These are phyloP conservation scores for Lipomyces mesembrius DNA, from an alignment of 805 yeast genomes.

Conservation along the genomic window DNA sequence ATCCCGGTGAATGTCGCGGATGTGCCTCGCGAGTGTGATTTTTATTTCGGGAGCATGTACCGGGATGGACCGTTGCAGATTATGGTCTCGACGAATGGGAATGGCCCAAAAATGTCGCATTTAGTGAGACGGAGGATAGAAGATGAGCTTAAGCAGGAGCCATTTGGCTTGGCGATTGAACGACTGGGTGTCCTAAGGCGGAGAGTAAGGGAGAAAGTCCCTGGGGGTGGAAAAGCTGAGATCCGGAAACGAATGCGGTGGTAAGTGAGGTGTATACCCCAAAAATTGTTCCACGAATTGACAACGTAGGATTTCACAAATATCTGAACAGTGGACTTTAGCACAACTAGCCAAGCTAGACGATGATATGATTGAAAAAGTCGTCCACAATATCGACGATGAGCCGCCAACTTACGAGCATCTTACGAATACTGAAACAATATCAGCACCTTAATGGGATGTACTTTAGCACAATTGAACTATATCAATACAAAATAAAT, in stretches of 20 bases:
- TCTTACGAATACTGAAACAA: neutral
- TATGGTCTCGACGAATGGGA: constrained; percentile 83
- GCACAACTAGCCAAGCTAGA: constrained; percentile 26
- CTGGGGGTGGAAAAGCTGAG: constrained; percentile 21
- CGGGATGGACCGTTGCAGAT: constrained; percentile 74
- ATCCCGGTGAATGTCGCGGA: constrained; percentile 79
- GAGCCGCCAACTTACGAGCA: constrained; percentile 31
- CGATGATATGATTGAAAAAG: constrained; percentile 16
- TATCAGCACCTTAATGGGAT: neutral
- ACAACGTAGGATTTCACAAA: constrained; percentile 23
- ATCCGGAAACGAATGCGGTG: constrained; percentile 35
- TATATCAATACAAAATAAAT: neutral
- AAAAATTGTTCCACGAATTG: neutral
- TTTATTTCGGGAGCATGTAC: constrained; percentile 80
- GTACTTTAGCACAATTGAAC: neutral
- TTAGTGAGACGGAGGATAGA: constrained; percentile 62
- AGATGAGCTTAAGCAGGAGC: constrained; percentile 33
- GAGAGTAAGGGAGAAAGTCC: constrained; percentile 24
- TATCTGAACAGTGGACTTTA: constrained; percentile 35
- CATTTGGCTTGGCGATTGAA: constrained; percentile 34
- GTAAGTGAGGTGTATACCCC: constrained; percentile 7
- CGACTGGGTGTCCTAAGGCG: constrained; percentile 29
- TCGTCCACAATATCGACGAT: constrained; percentile 14
- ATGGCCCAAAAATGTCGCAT: constrained; percentile 75
- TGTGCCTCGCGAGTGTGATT: constrained; percentile 81